Conservation (phyloP, 495 filamentous ascomycete species). For the Xylaria castorea region DNA sequence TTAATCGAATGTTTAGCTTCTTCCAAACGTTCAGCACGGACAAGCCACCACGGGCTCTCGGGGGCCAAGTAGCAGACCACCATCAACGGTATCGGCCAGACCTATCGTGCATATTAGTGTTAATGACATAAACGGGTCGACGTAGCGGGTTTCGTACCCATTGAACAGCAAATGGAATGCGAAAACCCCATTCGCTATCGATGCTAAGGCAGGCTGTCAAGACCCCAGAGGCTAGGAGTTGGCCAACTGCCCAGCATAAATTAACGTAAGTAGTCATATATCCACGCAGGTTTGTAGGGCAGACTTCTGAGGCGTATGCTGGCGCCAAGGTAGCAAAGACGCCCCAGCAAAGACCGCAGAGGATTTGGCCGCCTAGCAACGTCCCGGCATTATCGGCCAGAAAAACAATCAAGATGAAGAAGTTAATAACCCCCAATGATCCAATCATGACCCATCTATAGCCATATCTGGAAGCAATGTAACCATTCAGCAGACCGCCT, state of each 20-base stretch:
- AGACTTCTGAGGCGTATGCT: constrained; percentile 64
- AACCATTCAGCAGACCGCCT: constrained; percentile 55
- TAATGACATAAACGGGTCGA: background rate
- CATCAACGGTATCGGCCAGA: constrained; percentile 60
- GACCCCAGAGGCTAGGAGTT: constrained; percentile 69
- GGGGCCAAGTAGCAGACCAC: constrained; percentile 66
- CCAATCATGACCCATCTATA: constrained; percentile 52
- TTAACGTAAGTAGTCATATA: constrained; percentile 76
- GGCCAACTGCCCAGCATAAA: constrained; percentile 73
- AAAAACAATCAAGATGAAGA: constrained; percentile 61
- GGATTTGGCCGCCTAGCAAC: constrained; percentile 67
- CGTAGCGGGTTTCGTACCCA: constrained; percentile 45
- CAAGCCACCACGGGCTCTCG: constrained; percentile 76
- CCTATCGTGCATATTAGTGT: constrained; percentile 18
- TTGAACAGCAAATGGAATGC: constrained; percentile 66
- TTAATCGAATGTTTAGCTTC: constrained; percentile 54
- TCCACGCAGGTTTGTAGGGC: constrained; percentile 64
- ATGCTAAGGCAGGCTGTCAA: constrained; percentile 58
- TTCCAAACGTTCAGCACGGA: constrained; percentile 65
- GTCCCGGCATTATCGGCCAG: constrained; percentile 65
- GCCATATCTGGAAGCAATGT: constrained; percentile 54
- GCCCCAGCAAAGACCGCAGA: constrained; percentile 73
- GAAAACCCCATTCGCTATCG: constrained; percentile 74
- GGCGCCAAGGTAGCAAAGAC: constrained; percentile 55
- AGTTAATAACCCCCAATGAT: constrained; percentile 52